Percentiles rank a stretch among this genome's conserved stretches.
phyloP scores from a whole-genome alignment of 371 early-diverging fungal species.

The Apophysomyces ossiformis region DNA sequence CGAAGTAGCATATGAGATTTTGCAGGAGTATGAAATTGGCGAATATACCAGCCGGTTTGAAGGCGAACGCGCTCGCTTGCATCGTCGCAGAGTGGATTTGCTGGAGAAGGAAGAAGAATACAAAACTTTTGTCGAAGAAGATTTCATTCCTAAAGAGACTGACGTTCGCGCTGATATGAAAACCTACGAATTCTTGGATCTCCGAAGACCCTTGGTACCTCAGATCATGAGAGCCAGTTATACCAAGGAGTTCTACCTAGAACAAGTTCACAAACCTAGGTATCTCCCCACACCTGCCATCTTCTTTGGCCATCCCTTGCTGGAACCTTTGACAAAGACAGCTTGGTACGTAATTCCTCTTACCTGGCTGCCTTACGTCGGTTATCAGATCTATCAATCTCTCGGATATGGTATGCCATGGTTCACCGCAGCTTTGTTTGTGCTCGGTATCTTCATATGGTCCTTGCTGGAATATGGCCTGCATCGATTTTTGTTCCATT shows the following conservation, averaged over 20 bases:
- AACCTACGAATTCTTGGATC: constrained; percentile 79
- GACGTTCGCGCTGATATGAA: constrained; percentile 49
- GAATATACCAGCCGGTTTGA: neutral
- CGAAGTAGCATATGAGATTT: constrained; percentile 81
- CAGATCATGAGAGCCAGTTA: constrained; percentile 80
- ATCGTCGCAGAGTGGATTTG: constrained; percentile 34
- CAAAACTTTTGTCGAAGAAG: constrained; percentile 36
- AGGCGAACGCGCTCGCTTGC: constrained; percentile 20
- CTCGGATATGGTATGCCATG: constrained; percentile 12
- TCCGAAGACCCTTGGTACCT: constrained; percentile 76
- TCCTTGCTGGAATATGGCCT: constrained; percentile 80
- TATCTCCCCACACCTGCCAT: constrained; percentile 78
- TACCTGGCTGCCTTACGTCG: constrained; percentile 80
- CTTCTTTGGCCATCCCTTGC: constrained; percentile 72
- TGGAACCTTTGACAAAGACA: constrained; percentile 86
- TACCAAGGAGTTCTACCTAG: constrained; percentile 80
- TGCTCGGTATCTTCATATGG: constrained; percentile 78
- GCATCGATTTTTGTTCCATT: constrained; percentile 92
- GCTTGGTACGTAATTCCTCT: constrained; percentile 91
- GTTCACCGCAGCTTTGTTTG: constrained; percentile 40
- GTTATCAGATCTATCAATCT: constrained; percentile 36
- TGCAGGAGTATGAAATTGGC: constrained; percentile 61
- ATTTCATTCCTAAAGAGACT: constrained; percentile 52
- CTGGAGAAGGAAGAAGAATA: constrained; percentile 44
- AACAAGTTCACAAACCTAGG: constrained; percentile 92